Percentiles rank a stretch among this genome's conserved stretches.
These are phyloP conservation scores for Pochonia chlamydosporia DNA, from an alignment of 2,329 filamentous ascomycete species.

Conservation along the genomic window DNA sequence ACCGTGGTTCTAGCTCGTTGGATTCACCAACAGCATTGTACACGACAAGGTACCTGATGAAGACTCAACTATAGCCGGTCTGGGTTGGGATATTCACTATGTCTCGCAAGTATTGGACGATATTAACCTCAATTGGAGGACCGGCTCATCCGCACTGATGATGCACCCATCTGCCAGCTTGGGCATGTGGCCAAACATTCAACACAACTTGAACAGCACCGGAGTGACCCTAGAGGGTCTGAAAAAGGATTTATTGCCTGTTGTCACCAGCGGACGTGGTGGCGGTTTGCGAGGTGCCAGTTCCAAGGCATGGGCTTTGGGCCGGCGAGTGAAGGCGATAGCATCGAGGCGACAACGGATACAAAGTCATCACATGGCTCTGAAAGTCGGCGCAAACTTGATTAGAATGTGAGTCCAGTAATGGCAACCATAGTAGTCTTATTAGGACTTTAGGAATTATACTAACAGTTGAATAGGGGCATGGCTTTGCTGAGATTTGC, in stretches of 20 bases:
- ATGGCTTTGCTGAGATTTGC: neutral
- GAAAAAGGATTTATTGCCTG: neutral
- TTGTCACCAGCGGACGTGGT: neutral
- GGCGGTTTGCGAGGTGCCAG: neutral
- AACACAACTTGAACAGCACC: neutral
- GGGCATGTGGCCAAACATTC: neutral
- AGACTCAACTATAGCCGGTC: neutral
- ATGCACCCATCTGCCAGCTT: neutral
- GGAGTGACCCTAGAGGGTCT: neutral
- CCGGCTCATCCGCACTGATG: neutral
- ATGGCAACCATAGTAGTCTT: too few species aligned
- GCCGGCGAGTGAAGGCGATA: neutral
- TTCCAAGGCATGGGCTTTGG: neutral
- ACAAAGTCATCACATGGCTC: neutral
- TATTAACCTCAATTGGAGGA: neutral
- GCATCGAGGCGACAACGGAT: neutral
- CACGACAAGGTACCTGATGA: neutral
- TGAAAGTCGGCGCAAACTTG: neutral
- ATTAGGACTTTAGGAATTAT: too few species aligned
- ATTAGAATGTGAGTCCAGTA: neutral
- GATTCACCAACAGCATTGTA: neutral
- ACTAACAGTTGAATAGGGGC: neutral
- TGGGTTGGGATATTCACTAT: neutral
- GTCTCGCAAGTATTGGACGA: neutral
- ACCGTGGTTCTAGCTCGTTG: neutral